Conservation (phyloP, 768 basidiomycete species). For the Mycena belliarum region DNA sequence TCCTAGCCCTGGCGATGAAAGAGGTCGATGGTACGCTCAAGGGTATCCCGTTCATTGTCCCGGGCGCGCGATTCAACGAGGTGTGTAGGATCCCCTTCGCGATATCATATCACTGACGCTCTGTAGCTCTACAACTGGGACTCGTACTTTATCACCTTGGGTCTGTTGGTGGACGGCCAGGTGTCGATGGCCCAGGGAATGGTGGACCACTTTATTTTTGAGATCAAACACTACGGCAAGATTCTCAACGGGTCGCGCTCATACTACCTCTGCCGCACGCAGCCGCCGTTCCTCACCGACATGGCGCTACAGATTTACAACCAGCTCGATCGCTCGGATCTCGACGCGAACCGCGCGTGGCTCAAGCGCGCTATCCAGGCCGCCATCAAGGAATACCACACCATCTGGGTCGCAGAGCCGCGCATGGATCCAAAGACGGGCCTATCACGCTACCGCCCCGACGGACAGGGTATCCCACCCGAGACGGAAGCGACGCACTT, state of each 20-base stretch:
- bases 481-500: conserved; percentile 99
- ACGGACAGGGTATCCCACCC: conserved; percentile 93
- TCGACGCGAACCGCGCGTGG: conserved; percentile 83
- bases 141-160: conserved; percentile 92
- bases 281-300: conserved; percentile 98
- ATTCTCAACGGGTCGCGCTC: conserved; percentile 95
- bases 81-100: conserved; percentile 40
- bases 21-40: conserved; percentile 84
- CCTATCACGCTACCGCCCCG: conserved; percentile 91
- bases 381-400: conserved; percentile 98
- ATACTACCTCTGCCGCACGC: conserved; percentile 92
- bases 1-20: conserved; percentile 94
- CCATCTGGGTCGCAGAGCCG: conserved; percentile 93
- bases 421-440: conserved; percentile 94
- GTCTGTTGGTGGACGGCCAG: conserved; percentile 92
- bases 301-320: conserved; percentile 98
- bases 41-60: conserved; percentile 96
- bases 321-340: conserved; percentile 84
- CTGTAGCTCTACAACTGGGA: conserved; percentile 90
- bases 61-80: conserved; percentile 93
- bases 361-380: conserved; percentile 95
- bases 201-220: conserved; percentile 99
- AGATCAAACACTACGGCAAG: conserved; percentile 97
- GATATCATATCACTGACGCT: conserved; percentile 2
- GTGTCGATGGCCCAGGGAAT: conserved; percentile 95